Evolutionary conservation across 768 basidiomycete genomes (phyloP).

Genomic region (Auricularia heimuer): DNA sequence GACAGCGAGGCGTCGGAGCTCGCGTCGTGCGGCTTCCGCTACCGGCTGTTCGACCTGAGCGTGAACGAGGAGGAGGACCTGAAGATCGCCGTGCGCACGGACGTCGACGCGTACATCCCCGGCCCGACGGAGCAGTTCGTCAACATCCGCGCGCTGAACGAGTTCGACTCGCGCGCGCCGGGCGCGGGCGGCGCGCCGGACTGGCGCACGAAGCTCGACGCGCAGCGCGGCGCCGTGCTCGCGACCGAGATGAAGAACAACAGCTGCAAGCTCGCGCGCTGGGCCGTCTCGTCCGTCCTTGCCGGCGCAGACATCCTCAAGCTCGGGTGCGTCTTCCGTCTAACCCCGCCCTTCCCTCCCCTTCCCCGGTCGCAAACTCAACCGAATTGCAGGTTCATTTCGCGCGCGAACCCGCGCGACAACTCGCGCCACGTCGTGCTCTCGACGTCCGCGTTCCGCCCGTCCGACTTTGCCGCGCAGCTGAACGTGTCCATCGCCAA

Average conservation of each 20-base stretch:
- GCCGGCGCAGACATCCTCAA: constrained; percentile 96
- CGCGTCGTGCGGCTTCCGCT: constrained; percentile 93
- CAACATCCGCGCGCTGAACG: constrained; percentile 91
- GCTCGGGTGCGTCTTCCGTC: constrained; percentile 62
- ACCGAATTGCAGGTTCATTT: constrained; percentile 36
- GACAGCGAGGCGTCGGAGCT: constrained; percentile 59
- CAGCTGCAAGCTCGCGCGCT: constrained; percentile 92
- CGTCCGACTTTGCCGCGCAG: constrained; percentile 87
- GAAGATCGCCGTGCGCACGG: constrained; percentile 86
- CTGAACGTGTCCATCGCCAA: constrained; percentile 92
- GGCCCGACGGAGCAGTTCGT: constrained; percentile 48
- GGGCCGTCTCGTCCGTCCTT: constrained; percentile 91
- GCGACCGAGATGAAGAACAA: constrained; percentile 99
- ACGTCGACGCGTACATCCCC: constrained; percentile 82
- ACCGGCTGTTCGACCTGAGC: constrained; percentile 88
- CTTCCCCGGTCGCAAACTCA: too few relatives aligned
- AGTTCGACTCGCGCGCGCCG: constrained; percentile 85
- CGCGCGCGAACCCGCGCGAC: constrained; percentile 87
- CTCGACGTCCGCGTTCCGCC: constrained; percentile 90
- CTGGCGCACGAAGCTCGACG: constrained; percentile 95
- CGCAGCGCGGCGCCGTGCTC: constrained; percentile 93
- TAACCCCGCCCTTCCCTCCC: too few relatives aligned
- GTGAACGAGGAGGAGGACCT: constrained; percentile 86
- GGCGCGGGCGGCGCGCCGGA: constrained; percentile 96
- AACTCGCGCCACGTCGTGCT: constrained; percentile 93